Evolutionary conservation across 345 rosid genomes (phyloP).

Genomic region (Arabis alpina): DNA sequence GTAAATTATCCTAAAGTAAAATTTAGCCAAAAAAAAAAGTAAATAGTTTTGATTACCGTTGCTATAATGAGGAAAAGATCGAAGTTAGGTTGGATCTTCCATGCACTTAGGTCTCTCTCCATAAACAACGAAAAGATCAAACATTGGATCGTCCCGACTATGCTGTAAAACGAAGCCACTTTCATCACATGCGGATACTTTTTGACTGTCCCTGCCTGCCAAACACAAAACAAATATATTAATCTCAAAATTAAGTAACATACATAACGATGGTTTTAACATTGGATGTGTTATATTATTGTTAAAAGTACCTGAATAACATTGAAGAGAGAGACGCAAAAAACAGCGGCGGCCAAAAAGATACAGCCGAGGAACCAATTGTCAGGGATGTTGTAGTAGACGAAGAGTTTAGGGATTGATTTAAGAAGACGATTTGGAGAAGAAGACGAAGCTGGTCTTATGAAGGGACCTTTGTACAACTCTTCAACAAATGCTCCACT

Average conservation of each 20-base stretch:
- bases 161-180: slow-evolving; percentile 67
- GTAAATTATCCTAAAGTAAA: background rate
- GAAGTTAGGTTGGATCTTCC: slow-evolving; percentile 61
- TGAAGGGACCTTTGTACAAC: slow-evolving; percentile 63
- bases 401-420: slow-evolving; percentile 46
- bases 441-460: slow-evolving; percentile 49
- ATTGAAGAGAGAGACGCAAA: slow-evolving; percentile 67
- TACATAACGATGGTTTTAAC: slow-evolving; percentile 12
- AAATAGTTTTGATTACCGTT: slow-evolving; percentile 50
- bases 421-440: slow-evolving; percentile 42
- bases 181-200: slow-evolving; percentile 72
- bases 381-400: slow-evolving; percentile 59
- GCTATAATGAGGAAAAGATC: slow-evolving; percentile 66
- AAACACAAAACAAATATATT: background rate
- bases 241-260: background rate
- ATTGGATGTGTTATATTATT: background rate
- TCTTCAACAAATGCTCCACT: slow-evolving; percentile 58
- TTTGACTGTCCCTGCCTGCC: slow-evolving; percentile 59
- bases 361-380: slow-evolving; percentile 73
- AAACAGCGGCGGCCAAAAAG: slow-evolving; percentile 68
- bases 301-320: slow-evolving; percentile 60
- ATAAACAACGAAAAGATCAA: slow-evolving; percentile 54
- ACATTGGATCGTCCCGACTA: slow-evolving; percentile 72
- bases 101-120: slow-evolving; percentile 67
- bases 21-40: too few relatives aligned